Evolutionary conservation across 257 asterid species (phyloP).

Genomic region (Fraxinus anomala): DNA sequence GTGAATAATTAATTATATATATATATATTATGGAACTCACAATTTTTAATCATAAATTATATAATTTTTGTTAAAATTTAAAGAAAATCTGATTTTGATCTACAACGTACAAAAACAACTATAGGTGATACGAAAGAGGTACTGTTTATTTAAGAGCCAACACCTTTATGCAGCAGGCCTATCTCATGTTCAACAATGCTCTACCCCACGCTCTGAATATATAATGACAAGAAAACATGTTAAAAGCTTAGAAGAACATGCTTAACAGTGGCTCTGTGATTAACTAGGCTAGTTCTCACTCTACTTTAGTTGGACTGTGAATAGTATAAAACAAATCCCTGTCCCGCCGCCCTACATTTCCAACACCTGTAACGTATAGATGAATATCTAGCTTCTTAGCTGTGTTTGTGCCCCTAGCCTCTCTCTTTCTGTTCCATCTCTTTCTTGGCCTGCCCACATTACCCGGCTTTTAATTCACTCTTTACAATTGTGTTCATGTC

Average conservation of each 20-base stretch:
- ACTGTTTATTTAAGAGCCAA: too few relatives aligned
- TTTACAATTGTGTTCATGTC: constrained; percentile 38
- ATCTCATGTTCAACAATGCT: too few relatives aligned
- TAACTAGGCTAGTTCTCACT: not conserved
- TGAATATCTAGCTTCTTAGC: not conserved
- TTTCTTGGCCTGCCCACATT: constrained; percentile 22
- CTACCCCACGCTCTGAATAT: too few relatives aligned
- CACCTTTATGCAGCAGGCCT: too few relatives aligned
- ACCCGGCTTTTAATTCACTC: constrained; percentile 53
- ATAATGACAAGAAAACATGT: too few relatives aligned
- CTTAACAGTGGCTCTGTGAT: not conserved
- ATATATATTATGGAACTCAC: too few relatives aligned
- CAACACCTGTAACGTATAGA: constrained; percentile 23
- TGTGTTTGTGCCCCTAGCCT: constrained; percentile 1
- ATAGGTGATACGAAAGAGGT: too few relatives aligned
- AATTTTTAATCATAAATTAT: too few relatives aligned
- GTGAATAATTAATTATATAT: too few relatives aligned
- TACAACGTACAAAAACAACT: too few relatives aligned
- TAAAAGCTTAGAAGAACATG: not conserved
- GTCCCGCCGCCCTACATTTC: constrained; percentile 32
- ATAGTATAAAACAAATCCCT: not conserved
- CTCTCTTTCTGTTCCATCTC: not conserved
- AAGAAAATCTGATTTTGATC: too few relatives aligned
- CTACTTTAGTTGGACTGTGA: not conserved
- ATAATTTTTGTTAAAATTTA: too few relatives aligned